Conservation (phyloP, 306 rosid genomes). For the Prunus fruticosa region DNA sequence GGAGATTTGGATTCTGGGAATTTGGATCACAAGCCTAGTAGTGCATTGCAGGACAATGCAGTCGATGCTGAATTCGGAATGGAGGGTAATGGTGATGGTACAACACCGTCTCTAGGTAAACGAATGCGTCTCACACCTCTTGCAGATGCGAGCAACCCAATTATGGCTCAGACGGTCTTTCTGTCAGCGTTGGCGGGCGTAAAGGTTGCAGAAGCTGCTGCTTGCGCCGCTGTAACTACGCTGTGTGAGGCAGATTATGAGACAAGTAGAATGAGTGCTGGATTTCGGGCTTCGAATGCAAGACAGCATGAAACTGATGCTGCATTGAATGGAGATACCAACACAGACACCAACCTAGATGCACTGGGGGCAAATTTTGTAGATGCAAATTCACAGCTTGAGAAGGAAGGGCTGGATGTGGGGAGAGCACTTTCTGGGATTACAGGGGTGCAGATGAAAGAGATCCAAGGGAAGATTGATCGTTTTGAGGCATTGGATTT, state of each 20-base stretch:
- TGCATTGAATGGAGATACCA: slow-evolving; percentile 36
- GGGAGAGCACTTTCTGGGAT: slow-evolving; percentile 65
- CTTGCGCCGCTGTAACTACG: slow-evolving; percentile 67
- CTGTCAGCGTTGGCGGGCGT: slow-evolving; percentile 83
- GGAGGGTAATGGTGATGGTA: slow-evolving; percentile 30
- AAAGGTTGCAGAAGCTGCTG: slow-evolving; percentile 72
- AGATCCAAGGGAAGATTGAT: slow-evolving; percentile 58
- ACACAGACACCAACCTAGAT: slow-evolving; percentile 8
- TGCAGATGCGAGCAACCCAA: slow-evolving; percentile 96
- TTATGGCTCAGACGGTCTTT: slow-evolving; percentile 98
- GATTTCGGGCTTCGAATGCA: slow-evolving; percentile 31
- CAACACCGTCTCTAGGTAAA: slow-evolving; percentile 38
- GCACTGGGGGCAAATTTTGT: slow-evolving; percentile 36
- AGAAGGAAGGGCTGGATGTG: slow-evolving; percentile 60
- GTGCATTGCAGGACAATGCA: slow-evolving; percentile 23
- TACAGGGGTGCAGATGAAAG: slow-evolving; percentile 68
- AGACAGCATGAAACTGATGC: slow-evolving; percentile 41
- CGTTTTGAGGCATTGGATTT: slow-evolving; percentile 64
- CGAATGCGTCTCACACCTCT: slow-evolving; percentile 84
- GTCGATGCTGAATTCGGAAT: slow-evolving; percentile 37
- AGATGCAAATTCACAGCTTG: slow-evolving; percentile 55
- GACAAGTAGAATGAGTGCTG: slow-evolving; percentile 35
- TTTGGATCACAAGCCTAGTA: slow-evolving; percentile 32
- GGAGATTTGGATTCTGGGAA: slow-evolving; percentile 30
- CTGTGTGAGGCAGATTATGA: slow-evolving; percentile 47